A percentile compares a stretch with the other conserved stretches of the same genome.
Evolutionary conservation across 2,329 filamentous ascomycete species (phyloP).

Genomic region (Myriosclerotinia curreyana): DNA sequence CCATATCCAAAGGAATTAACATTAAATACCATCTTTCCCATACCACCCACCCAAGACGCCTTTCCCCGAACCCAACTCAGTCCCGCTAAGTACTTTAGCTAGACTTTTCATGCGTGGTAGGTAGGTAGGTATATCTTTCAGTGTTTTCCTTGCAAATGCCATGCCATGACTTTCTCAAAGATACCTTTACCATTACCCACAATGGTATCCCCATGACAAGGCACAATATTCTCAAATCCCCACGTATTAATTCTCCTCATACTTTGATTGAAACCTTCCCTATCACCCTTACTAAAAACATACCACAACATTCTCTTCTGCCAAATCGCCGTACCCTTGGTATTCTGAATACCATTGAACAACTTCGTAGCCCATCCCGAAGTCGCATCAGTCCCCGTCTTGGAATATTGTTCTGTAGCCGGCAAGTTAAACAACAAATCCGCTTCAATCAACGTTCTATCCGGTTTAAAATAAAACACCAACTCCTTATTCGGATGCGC

Average conservation of each 20-base stretch:
- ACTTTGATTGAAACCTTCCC: conserved; percentile 66
- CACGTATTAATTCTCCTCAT: conserved; percentile 67
- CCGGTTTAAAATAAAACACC: conserved; percentile 79
- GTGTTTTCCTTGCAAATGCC: conserved; percentile 62
- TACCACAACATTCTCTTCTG: conserved; percentile 86
- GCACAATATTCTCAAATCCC: conserved; percentile 83
- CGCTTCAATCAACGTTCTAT: conserved; percentile 77
- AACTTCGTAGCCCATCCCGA: conserved; percentile 60
- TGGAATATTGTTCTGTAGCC: conserved; percentile 76
- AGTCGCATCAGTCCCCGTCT: conserved; percentile 51
- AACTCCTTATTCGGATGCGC: conserved; percentile 81
- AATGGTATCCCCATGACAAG: conserved; percentile 91
- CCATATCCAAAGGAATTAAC: neutral
- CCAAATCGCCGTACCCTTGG: conserved; percentile 62
- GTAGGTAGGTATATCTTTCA: neutral
- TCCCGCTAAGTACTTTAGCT: neutral
- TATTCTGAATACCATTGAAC: conserved; percentile 56
- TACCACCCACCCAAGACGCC: neutral
- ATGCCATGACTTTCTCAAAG: conserved; percentile 75
- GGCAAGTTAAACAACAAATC: conserved; percentile 93
- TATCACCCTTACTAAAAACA: conserved; percentile 56
- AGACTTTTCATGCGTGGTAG: neutral
- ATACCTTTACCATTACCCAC: conserved; percentile 69
- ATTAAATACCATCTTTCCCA: neutral
- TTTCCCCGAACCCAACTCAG: neutral